Evolutionary conservation across 345 rosid genomes (phyloP), one percentile per base, ranked within the genome.

Genomic region (Atalantia buxifolia): DNA sequence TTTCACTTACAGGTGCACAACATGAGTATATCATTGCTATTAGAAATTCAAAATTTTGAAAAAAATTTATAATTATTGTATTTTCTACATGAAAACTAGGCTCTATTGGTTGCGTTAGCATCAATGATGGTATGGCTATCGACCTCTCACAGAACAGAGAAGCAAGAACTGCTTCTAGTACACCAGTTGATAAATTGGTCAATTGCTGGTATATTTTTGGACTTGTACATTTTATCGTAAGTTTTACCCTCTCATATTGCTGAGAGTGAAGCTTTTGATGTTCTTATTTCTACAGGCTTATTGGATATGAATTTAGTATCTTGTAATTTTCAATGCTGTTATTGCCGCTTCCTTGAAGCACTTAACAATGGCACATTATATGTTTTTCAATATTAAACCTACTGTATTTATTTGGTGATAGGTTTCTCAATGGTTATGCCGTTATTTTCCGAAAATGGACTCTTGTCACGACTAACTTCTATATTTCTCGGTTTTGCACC

Each of bases 401-500:
- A 25, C 45, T 62, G 28, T 30, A 19, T 18, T 62, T 45, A 48
- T 50, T 74, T 66, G 50, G 71, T 50, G 50, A 33, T 79, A 92
- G 98, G 95, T 78, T 82, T 88, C 79, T 91, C 97, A 8, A 87
- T 92, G 90, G 86, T 90, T 83, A 90, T 93, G 76, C 98, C 98
- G 13, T 79, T 93, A 79, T 89, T 93, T 84, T 95, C 97, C 69
- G 94, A 86, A 66, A 88, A 80, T 77, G 82, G 88, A 79, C 87
- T 93, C 71, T 83, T 95, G 77, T 88, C 98, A 53, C 87, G 98
- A 27, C 87, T 95, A 55, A 89, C 89, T 81, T 92, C 98, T 53
- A 91, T 95, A 77, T 91, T 87, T 88, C 97, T 92, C 79, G 98
- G 98, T 72, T 93, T 93, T 70, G 97, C 97, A 14, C 98, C 98